Evolutionary conservation across 306 rosid genomes (phyloP), one percentile per base, ranked within the genome.

Genomic region (Rubus parviflorus): DNA sequence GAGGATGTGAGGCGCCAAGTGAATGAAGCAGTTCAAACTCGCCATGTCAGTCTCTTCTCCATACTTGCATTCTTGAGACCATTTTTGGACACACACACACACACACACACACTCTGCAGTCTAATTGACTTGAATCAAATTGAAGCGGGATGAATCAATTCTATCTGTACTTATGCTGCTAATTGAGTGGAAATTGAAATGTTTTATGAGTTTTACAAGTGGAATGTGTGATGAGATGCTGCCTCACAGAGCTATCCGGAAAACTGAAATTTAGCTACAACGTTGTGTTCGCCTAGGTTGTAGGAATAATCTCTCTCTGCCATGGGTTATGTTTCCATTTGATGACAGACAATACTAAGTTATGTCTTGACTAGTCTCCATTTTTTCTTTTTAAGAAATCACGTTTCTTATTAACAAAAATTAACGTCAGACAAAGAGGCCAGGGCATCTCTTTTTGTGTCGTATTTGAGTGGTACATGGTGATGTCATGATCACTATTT

Each of bases 21-120:
- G 68, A 91, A 95, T 57, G 99, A 95, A 91, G 97, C 97, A 81
- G 88, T 92, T 85, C 91, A 88, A 85, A 86, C 97, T 75, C 99
- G 97, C 75, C 85, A 89, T 83, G 99, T 95, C 69, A 86, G 99
- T 92, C 19, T 82, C 83, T 87, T 79, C 40, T 75, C 68, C 81
- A 57, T 67, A 46, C 72, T 48, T 81, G 49, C 81, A 5, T 76
- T 19, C 57, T 75, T 72, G 54, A 41, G 52, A 70, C 71, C 7
- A 52, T 79, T 48, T 60, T 6, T 81, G 52, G 23, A 57, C 16
- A 7, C 40, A 58, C 4, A 9, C 17, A 25, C 25, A 4, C 37
- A 16, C 4, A 38, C 45, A 14, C 67, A 7, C 43, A 19, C 41
- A 11, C 16, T 38, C 48, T 75, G 13, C 52, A 38, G 41, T 23